A percentile compares a stretch with the other conserved stretches of the same genome.
Conservation (phyloP, 305 asterid genomes). For the Fraxinus sp. region DNA sequence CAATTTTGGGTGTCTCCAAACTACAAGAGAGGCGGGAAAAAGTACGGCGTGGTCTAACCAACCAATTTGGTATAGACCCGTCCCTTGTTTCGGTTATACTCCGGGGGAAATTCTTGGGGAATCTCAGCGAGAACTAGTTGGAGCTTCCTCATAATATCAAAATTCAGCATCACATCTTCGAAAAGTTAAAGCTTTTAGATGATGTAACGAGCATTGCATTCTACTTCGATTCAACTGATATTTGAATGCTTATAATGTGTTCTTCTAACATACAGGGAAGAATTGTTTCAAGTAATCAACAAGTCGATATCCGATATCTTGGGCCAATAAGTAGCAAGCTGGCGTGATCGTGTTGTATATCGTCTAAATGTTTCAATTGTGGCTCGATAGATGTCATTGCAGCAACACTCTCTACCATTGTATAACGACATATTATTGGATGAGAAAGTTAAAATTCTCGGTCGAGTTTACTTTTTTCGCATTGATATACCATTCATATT, state of each 20-base stretch:
- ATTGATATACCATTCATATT: neutral
- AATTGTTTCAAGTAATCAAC: conserved; percentile 52
- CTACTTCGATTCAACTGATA: neutral
- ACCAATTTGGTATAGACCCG: neutral
- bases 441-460: neutral
- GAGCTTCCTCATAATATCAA: neutral
- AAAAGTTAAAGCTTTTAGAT: neutral
- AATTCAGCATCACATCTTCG: neutral
- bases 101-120: neutral
- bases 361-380: conserved; percentile 23
- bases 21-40: neutral
- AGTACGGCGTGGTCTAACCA: neutral
- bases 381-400: conserved; percentile 5
- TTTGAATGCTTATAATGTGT: neutral
- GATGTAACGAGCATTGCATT: neutral
- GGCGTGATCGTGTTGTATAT: conserved; percentile 17
- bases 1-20: neutral
- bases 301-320: conserved; percentile 63
- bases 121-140: neutral
- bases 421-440: neutral
- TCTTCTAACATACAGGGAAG: conserved; percentile 47
- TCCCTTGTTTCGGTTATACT: neutral
- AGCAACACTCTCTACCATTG: neutral
- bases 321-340: conserved; percentile 34
- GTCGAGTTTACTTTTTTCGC: neutral